Evolutionary conservation across 2,329 filamentous ascomycete species (phyloP).

Genomic region (Ilyonectria destructans): DNA sequence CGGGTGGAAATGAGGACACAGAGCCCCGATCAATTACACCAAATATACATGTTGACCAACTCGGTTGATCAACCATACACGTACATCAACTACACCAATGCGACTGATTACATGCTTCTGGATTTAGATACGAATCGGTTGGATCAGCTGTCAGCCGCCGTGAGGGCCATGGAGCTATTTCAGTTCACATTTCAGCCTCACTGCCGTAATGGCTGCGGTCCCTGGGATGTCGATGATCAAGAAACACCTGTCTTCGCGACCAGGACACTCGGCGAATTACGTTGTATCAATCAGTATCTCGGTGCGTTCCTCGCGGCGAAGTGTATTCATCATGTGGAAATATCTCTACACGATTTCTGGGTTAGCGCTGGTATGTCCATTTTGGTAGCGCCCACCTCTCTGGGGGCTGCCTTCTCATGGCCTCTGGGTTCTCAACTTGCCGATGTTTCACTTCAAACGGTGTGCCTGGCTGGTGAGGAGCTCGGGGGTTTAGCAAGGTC

Average conservation of each 20-base stretch:
- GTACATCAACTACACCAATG: no score
- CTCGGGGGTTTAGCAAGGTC: not conserved
- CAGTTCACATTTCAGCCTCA: conserved; percentile 14
- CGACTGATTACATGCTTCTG: not conserved
- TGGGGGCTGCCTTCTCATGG: conserved; percentile 3
- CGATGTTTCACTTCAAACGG: not conserved
- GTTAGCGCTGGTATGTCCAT: conserved; percentile 3
- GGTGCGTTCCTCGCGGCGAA: not conserved
- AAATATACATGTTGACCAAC: no score
- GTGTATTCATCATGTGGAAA: not conserved
- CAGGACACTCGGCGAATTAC: not conserved
- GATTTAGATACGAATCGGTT: not conserved
- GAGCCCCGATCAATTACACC: no score
- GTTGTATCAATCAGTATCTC: conserved; percentile 6
- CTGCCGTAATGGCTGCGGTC: conserved; percentile 6
- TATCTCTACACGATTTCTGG: conserved; percentile 9
- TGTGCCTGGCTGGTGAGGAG: not conserved
- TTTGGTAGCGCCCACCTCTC: not conserved
- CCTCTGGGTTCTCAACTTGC: not conserved
- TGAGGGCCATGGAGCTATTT: conserved; percentile 3
- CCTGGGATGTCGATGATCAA: not conserved
- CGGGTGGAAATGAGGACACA: no score
- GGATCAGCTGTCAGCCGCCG: not conserved
- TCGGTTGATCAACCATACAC: no score
- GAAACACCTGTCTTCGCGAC: not conserved